phyloP scores from a whole-genome alignment of 148 eudicot genomes.

The Rhododendron griersonianum region DNA sequence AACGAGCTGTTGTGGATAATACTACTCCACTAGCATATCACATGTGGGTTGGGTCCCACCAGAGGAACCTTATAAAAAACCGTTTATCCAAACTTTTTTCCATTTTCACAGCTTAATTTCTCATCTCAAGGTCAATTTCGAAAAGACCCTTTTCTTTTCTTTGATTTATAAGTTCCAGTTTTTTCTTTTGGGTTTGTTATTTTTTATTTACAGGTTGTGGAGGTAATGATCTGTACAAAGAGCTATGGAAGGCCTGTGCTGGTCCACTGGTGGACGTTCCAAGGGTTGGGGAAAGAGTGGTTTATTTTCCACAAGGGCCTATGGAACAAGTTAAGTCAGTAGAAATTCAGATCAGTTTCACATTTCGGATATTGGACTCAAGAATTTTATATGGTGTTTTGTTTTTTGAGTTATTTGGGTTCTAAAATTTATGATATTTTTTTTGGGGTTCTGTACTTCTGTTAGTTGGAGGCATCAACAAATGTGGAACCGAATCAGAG shows the following conservation, averaged over 20 bases:
- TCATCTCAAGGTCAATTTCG: slow-evolving; percentile 26
- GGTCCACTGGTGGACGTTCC: slow-evolving; percentile 92
- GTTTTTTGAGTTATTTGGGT: background rate
- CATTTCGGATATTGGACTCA: background rate
- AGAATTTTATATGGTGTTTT: background rate
- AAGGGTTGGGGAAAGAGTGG: slow-evolving; percentile 53
- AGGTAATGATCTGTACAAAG: slow-evolving; percentile 47
- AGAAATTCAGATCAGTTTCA: background rate
- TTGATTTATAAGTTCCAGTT: background rate
- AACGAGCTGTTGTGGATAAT: no score
- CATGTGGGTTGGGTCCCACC: no score
- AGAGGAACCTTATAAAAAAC: rapidly evolving
- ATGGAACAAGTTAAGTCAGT: slow-evolving; percentile 72
- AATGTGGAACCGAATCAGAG: slow-evolving; percentile 59
- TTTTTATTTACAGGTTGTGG: slow-evolving; percentile 15
- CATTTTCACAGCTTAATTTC: slow-evolving; percentile 35
- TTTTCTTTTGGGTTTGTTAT: background rate
- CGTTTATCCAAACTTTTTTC: no score
- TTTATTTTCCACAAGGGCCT: slow-evolving; percentile 94
- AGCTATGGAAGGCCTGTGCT: slow-evolving; percentile 93
- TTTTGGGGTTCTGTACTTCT: background rate
- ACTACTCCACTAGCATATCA: no score
- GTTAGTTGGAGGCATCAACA: slow-evolving; percentile 86
- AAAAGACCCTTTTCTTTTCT: background rate
- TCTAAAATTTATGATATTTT: background rate